Evolutionary conservation across 257 asterid species (phyloP).

Genomic region (Oldenlandia corymbosa): DNA sequence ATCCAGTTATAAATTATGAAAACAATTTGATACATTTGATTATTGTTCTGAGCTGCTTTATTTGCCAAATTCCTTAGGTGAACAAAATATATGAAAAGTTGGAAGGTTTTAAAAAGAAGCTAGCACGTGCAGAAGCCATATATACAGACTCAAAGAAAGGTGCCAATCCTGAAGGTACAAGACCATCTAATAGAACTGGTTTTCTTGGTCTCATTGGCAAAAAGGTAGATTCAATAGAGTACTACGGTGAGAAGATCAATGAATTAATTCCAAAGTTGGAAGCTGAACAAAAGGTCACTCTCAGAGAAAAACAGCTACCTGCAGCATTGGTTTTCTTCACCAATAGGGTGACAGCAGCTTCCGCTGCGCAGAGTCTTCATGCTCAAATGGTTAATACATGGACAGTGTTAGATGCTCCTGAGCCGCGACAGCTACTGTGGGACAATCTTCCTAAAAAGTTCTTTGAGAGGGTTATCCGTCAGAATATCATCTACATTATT

Average conservation of each 20-base stretch:
- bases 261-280: slow-evolving; percentile 51
- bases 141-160: slow-evolving; percentile 44
- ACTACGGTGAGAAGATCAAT: slow-evolving; percentile 56
- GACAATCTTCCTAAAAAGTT: slow-evolving; percentile 51
- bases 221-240: slow-evolving; percentile 75
- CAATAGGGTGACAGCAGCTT: slow-evolving; percentile 67
- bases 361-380: slow-evolving; percentile 81
- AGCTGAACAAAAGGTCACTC: slow-evolving; percentile 66
- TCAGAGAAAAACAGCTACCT: slow-evolving; percentile 64
- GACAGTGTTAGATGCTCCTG: slow-evolving; percentile 80
- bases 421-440: slow-evolving; percentile 73
- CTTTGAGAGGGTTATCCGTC: slow-evolving; percentile 54
- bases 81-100: slow-evolving; percentile 64
- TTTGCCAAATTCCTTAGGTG: slow-evolving; percentile 36
- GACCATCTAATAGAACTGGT: slow-evolving; percentile 67
- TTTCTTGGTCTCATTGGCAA: slow-evolving; percentile 66
- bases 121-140: slow-evolving; percentile 60
- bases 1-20: no score
- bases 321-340: slow-evolving; percentile 79
- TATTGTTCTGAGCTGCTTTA: no score
- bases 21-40: no score
- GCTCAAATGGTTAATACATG: slow-evolving; percentile 64
- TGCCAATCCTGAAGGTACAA: slow-evolving; percentile 54
- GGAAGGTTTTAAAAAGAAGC: slow-evolving; percentile 77
- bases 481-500: slow-evolving; percentile 43